These are phyloP conservation scores for Silene coronaria DNA, from an alignment of 179 eudicot species.

Conservation along the genomic window DNA sequence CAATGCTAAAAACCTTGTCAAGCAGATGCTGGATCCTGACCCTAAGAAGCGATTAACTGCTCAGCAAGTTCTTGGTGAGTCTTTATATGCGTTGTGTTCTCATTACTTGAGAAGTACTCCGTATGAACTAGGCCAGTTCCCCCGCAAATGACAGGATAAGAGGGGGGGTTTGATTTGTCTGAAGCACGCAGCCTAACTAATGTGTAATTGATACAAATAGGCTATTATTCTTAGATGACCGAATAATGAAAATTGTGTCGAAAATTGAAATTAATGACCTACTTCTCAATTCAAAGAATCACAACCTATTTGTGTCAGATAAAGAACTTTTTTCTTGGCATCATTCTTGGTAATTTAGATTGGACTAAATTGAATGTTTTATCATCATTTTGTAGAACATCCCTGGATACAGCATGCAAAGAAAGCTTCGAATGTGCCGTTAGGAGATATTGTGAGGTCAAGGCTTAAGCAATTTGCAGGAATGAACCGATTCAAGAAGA, in stretches of 20 bases:
- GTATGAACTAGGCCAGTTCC: neutral
- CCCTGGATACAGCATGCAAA: slow-evolving; percentile 89
- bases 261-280: too few species aligned
- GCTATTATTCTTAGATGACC: too few species aligned
- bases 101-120: neutral
- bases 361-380: neutral
- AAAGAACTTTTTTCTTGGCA: too few species aligned
- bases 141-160: too few species aligned
- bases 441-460: slow-evolving; percentile 86
- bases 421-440: slow-evolving; percentile 87
- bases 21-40: slow-evolving; percentile 78
- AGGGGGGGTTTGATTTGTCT: too few species aligned
- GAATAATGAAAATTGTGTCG: too few species aligned
- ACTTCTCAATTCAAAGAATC: too few species aligned
- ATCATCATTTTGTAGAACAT: slow-evolving; percentile 47
- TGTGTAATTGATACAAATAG: too few species aligned
- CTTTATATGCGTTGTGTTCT: neutral
- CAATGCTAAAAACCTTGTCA: slow-evolving; percentile 73
- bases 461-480: slow-evolving; percentile 81
- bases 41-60: slow-evolving; percentile 78
- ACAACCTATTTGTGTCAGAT: too few species aligned
- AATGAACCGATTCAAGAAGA: slow-evolving; percentile 92
- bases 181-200: too few species aligned
- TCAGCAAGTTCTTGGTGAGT: slow-evolving; percentile 88
- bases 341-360: too few species aligned